Evolutionary conservation across 2,329 filamentous ascomycete species (phyloP), one percentile per base, ranked within the genome.

Genomic region (Aspergillus pseudoviridinutans): DNA sequence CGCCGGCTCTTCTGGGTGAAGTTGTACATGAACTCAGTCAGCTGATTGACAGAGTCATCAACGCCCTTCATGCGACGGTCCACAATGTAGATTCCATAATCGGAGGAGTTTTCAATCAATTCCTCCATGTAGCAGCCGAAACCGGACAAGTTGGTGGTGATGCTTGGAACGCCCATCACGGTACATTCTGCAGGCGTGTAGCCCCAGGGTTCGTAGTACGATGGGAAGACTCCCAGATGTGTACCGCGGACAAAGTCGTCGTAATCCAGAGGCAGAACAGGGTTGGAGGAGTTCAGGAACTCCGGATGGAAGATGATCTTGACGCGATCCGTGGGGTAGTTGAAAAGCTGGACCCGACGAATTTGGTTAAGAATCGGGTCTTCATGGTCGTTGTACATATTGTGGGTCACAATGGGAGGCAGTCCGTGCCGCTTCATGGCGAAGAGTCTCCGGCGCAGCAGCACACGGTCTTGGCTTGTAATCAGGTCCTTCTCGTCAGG

Each of bases 111-210:
- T 78, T 97, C 93, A 64, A 99, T 97, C 65, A 97, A 79, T 77
- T 97, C 94, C 76, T 99, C 94, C 94, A 99, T 99, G 76, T 99
- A 97, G 78, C 94, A 97, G 51, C 94, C 94, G 70, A 99, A 99
- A 22, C 94, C 94, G 6, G 94, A 97, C 49, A 99, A 80, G 76
- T 99, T 99, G 28, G 93, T 97, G 10, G 94, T 97, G 77, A 99
- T 97, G 76, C 91, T 96, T 47, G 94, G 94, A 44, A 99, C 92
- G 67, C 94, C 94, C 94, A 97, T 97, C 61, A 97, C 94, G 0
- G 94, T 97, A 76, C 94, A 99, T 76, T 97, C 94, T 53, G 94
- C 93, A 0, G 93, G 94, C 2, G 94, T 99, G 77, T 99, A 99
- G 49, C 94, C 94, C 94, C 94, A 99, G 8, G 94, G 94, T 79